phyloP scores from a whole-genome alignment of 2,329 filamentous ascomycete species.

The Teratosphaeria destructans region DNA sequence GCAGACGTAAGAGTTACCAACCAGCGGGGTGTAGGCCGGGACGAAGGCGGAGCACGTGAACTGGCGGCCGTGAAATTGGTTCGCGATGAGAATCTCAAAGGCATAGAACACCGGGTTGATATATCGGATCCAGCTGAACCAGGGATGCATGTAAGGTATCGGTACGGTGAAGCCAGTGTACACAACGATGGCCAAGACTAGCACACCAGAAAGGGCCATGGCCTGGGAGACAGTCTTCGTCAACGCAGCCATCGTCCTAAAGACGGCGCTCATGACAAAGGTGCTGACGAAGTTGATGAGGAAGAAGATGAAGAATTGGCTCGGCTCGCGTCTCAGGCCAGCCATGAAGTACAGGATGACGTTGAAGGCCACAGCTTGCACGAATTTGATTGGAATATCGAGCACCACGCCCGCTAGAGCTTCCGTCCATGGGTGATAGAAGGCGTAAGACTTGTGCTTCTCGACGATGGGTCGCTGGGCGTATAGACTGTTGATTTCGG shows the following conservation, averaged over 20 bases:
- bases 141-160: slow-evolving; percentile 28
- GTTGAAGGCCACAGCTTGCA: slow-evolving; percentile 42
- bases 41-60: slow-evolving; percentile 28
- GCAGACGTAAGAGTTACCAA: slow-evolving; percentile 28
- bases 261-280: slow-evolving; percentile 46
- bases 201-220: slow-evolving; percentile 44
- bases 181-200: slow-evolving; percentile 49
- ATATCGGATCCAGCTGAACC: slow-evolving; percentile 17
- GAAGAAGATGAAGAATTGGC: slow-evolving; percentile 53
- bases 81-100: slow-evolving; percentile 44
- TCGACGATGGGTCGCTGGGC: slow-evolving; percentile 38
- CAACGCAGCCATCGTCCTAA: slow-evolving; percentile 48
- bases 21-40: slow-evolving; percentile 26
- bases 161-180: slow-evolving; percentile 43
- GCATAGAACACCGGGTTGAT: slow-evolving; percentile 54
- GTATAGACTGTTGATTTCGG: slow-evolving; percentile 57
- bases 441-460: slow-evolving; percentile 36
- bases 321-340: slow-evolving; percentile 30
- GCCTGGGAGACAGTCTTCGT: slow-evolving; percentile 54
- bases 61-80: slow-evolving; percentile 37
- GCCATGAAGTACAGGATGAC: slow-evolving; percentile 49
- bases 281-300: slow-evolving; percentile 51
- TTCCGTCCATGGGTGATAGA: slow-evolving; percentile 33
- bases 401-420: slow-evolving; percentile 45
- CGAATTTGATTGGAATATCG: slow-evolving; percentile 50